Evolutionary conservation across 2,329 filamentous ascomycete species (phyloP), one percentile per base, ranked within the genome.

Genomic region (Acrocalymma vagum): DNA sequence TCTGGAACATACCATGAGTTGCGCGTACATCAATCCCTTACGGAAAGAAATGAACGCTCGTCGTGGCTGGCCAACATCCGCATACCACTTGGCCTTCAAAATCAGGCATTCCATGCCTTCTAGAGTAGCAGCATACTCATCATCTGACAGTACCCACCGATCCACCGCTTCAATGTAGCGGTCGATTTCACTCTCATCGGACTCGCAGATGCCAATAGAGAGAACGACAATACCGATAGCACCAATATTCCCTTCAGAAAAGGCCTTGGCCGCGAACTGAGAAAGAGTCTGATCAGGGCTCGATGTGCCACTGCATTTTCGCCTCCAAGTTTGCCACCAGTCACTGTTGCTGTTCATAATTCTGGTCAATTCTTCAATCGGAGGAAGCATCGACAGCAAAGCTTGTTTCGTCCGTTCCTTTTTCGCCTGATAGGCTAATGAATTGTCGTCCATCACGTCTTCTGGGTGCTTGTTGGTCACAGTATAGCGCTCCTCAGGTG

Each of bases 31-130:
- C 25, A 83, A 65, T 3, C 74, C 80, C 26, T 75, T 72, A 9
- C 80, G 74, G 26, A 72, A 71, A 7, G 72, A 60, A 5, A 80
- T 65, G 81, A 81, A 84, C 1, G 78, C 75, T 47, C 76, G 72
- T 23, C 78, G 74, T 9, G 81, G 79, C 27, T 77, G 75, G 3
- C 81, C 81, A 45, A 80, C 75, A 41, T 81, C 78, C 35, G 80
- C 65, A 46, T 79, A 77, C 46, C 78, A 73, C 53, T 81, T 82
- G 9, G 73, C 69, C 26, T 76, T 69, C 9, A 84, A 57, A 32
- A 77, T 64, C 27, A 79, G 69, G 33, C 75, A 78, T 55, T 83
- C 79, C 40, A 84, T 70, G 3, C 76, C 77, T 33, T 81, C 75
- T 0, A 82, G 51, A 1, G 73, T 79, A 8, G 74, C 73, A 10